These are phyloP conservation scores for Pascua guehoae DNA, from an alignment of 1,284 basidiomycete genomes.

Conservation along the genomic window DNA sequence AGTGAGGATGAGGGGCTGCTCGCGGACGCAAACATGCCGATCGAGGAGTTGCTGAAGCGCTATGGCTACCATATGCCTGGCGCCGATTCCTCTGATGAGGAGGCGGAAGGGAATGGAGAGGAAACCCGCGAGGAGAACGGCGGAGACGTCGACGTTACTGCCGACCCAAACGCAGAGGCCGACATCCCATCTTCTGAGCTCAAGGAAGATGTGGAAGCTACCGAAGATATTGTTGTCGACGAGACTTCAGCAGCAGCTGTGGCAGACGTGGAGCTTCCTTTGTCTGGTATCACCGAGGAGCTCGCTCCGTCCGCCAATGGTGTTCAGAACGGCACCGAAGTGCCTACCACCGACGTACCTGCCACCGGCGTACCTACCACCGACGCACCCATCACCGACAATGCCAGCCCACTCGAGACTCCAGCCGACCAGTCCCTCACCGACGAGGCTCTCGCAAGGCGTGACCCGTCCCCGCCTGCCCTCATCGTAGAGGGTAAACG, in stretches of 20 bases:
- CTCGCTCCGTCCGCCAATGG: too few species aligned
- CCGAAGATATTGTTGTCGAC: too few species aligned
- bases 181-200: background rate
- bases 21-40: slow-evolving; percentile 55
- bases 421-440: slow-evolving; percentile 33
- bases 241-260: too few species aligned
- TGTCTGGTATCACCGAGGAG: too few species aligned
- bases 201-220: background rate
- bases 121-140: background rate
- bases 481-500: slow-evolving; percentile 36
- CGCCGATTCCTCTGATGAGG: slow-evolving; percentile 3
- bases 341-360: too few species aligned
- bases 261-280: too few species aligned
- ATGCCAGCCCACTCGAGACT: background rate
- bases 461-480: slow-evolving; percentile 15
- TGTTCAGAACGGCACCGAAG: too few species aligned
- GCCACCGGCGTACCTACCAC: too few species aligned
- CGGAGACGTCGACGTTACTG: background rate
- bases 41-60: slow-evolving; percentile 55
- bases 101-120: background rate
- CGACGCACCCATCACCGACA: too few species aligned
- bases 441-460: slow-evolving; percentile 27
- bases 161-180: background rate
- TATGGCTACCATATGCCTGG: slow-evolving; percentile 50
- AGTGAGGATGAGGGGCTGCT: slow-evolving; percentile 54